These are phyloP conservation scores for Sarocladiaceae sp. DNA, from an alignment of 2,329 filamentous ascomycete genomes.

Conservation along the genomic window DNA sequence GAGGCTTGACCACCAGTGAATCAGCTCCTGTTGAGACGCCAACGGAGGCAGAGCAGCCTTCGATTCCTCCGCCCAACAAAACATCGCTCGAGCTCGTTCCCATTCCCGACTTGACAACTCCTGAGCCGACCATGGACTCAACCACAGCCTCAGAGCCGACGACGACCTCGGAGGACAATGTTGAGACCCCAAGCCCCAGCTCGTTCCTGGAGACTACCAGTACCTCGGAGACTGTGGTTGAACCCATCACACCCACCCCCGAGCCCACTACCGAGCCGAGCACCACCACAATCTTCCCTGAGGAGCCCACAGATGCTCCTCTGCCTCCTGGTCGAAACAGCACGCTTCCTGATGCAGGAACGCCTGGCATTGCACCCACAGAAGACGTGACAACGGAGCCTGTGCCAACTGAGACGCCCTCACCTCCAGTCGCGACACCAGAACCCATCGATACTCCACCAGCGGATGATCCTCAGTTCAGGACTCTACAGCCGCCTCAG, in stretches of 20 bases:
- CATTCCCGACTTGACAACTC: not conserved
- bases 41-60: not conserved
- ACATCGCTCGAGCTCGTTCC: not conserved
- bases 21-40: not conserved
- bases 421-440: not conserved
- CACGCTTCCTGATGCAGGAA: not conserved
- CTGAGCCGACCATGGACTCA: not conserved
- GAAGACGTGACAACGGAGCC: not conserved
- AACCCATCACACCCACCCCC: not conserved
- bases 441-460: not conserved
- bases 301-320: not conserved
- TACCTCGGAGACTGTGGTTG: not conserved
- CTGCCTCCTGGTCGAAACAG: not conserved
- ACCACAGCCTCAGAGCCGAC: not conserved
- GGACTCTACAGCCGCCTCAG: not conserved
- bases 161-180: not conserved
- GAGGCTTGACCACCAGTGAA: not conserved
- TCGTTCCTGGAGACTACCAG: conserved; percentile 5
- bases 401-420: not conserved
- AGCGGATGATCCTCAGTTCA: not conserved
- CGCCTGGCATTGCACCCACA: not conserved
- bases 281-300: conserved; percentile 4
- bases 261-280: not conserved
- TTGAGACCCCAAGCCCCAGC: not conserved
- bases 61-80: not conserved